Evolutionary conservation across 2,329 filamentous ascomycete species (phyloP), one percentile per base, ranked within the genome.

Genomic region (Chalaropsis ovoidea): DNA sequence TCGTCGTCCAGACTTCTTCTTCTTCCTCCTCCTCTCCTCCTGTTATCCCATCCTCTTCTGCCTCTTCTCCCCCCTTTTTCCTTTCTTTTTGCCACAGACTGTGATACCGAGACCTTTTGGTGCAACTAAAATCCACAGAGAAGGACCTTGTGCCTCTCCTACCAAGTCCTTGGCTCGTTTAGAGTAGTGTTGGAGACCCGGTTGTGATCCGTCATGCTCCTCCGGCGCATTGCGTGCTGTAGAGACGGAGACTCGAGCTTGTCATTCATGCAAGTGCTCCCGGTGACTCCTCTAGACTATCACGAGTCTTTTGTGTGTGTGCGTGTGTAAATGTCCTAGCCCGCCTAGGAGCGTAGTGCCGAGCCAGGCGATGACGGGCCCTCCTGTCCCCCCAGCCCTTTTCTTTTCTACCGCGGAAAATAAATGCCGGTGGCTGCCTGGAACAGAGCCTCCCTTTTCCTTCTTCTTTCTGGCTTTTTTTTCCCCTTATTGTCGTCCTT

Each of bases 161-260:
- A 17, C 52, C 52, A 56, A 56, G 22, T 56, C 52, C 35, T 61
- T 43, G 58, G 58, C 58, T 35, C n/a, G n/a, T 19, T 24, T 61
- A 61, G 35, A n/a, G 13, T 42, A 13, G 41, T 61, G 35, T 61
- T 43, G 22, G 52, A n/a, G 52, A 61, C 35, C 13, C 35, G 35
- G 58, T 7, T 31, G 31, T 31, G 31, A 31, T 31, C 45, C 43
- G 35, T 42, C 6, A 61, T 42, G 15, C 19, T 27, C 10, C 24
- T 19, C 10, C 27, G 24, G 24, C 45, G 45, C 45, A 49, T n/a
- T 49, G 45, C n/a, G 45, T 49, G 45, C 45, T 49, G 22, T 17
- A 49, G 22, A 49, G 45, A n/a, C 8, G 3, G 45, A 49, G 45
- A 49, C 45, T 49, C 45, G 45, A 49, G 45, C 19, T 49, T 49